Base-by-base conservation (phyloP, 192 early-diverging fungal genomes). In the Coemansia sp. region DNA sequence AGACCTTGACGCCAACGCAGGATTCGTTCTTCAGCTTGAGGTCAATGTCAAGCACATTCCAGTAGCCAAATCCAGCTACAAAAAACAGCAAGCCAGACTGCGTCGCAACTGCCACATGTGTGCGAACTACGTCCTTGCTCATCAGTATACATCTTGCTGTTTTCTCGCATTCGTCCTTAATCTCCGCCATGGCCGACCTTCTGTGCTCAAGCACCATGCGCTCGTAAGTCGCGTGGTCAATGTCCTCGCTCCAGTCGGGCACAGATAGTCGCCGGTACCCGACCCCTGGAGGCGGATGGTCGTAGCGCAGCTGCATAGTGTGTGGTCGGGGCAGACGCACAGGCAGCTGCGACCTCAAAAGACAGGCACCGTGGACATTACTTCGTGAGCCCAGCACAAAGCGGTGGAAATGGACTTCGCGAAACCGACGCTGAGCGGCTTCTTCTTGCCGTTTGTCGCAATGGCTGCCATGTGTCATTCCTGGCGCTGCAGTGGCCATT, bases 251-350 rank as follows among this genome's bases (percentile, higher is more conserved):
- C 63, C 56, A 59, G 12, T 61, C 57, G 42, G 69, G 56, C 57
- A 50, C 34, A 33, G 30, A 20, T 28, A 67, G 20, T 7, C 79
- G 69, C 48, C 60, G 69, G 61, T 73, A 63, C 14, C 79, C 79
- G 31, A 82, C 71, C n/a, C 74, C 74, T 0, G 79, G 79, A 38
- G 79, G 79, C 42, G 79, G 74, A 28, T 73, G 67, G 14, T 48
- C 36, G 65, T 82, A 76, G 65, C 76, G 72, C 60, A 57, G 48
- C 58, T 82, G 79, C 79, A 82, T 76, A 3, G 70, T 59, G 48
- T 82, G 79, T 38, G 79, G 79, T 29, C 79, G 73, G 22, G 79
- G 79, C 28, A 82, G 70, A 3, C 79, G 79, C 48, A 82, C 71
- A 3, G 79, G 79, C 54, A 82, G 63, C 5, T 57, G 60, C 45